Percentiles rank a stretch among this genome's conserved stretches.
Conservation (phyloP, 1,284 basidiomycete species). For the Ceratobasidium sp. region DNA sequence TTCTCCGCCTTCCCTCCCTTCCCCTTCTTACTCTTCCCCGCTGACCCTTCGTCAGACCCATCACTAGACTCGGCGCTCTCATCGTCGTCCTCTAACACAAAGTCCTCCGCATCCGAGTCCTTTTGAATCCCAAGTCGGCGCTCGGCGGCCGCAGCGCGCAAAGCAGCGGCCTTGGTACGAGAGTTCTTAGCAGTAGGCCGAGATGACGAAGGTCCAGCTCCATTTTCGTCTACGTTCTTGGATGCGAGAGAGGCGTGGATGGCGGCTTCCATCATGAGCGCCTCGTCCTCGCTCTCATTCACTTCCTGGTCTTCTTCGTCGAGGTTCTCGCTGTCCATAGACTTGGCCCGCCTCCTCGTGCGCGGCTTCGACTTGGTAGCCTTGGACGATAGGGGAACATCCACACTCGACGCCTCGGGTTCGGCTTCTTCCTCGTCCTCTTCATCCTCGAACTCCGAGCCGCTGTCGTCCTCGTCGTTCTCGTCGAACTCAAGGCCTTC, state of each 20-base stretch:
- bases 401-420: conserved; percentile 70
- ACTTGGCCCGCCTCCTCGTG: conserved; percentile 26
- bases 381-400: conserved; percentile 51
- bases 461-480: conserved; percentile 45
- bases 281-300: conserved; percentile 58
- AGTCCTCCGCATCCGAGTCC: conserved; percentile 42
- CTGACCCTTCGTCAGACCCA: conserved; percentile 49
- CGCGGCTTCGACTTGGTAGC: background rate
- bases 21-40: conserved; percentile 46
- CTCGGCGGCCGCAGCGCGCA: conserved; percentile 55
- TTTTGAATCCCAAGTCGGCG: conserved; percentile 51
- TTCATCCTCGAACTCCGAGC: conserved; percentile 52
- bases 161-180: conserved; percentile 66
- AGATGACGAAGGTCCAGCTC: conserved; percentile 56
- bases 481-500: conserved; percentile 48
- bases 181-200: conserved; percentile 55
- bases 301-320: conserved; percentile 46
- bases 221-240: conserved; percentile 50
- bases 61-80: conserved; percentile 20
- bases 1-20: conserved; percentile 42
- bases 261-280: conserved; percentile 66
- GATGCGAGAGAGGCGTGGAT: conserved; percentile 65
- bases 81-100: conserved; percentile 39
- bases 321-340: conserved; percentile 46
- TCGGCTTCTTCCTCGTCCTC: conserved; percentile 62